These are phyloP conservation scores for Syzygium grande DNA, from an alignment of 345 rosid genomes.

Conservation along the genomic window DNA sequence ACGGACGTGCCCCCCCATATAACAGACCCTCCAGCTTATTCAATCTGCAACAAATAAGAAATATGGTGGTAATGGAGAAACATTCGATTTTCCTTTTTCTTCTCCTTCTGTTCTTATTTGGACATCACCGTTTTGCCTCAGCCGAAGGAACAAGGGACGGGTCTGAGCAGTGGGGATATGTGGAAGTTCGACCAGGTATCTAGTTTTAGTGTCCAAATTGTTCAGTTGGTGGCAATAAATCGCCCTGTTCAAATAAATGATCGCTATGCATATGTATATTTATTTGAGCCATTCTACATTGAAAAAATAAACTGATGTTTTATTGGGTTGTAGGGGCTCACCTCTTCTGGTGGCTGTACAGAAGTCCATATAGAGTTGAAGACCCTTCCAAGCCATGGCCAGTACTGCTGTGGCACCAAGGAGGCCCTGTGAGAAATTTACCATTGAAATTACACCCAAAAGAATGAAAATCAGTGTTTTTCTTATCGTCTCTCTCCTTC, in stretches of 20 bases:
- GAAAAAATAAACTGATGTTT: not conserved
- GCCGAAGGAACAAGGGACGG: constrained; percentile 17
- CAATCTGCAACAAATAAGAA: not conserved
- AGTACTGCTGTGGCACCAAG: constrained; percentile 35
- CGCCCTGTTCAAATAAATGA: not conserved
- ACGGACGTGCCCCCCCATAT: not conserved
- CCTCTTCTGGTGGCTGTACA: constrained; percentile 39
- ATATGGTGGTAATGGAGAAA: constrained; percentile 3
- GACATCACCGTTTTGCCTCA: not conserved
- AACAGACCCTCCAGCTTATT: not conserved
- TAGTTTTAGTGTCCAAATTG: not conserved
- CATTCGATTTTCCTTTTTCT: not conserved
- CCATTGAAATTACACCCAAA: not conserved
- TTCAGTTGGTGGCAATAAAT: not conserved
- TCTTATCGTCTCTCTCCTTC: not conserved
- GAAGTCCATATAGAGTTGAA: constrained; percentile 26
- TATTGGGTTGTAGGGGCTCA: constrained; percentile 22
- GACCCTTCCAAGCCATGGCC: constrained; percentile 42
- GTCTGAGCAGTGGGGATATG: constrained; percentile 33
- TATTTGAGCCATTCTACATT: not conserved
- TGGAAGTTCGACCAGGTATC: constrained; percentile 28
- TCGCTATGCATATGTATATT: not conserved
- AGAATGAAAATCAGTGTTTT: not conserved
- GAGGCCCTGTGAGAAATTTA: constrained; percentile 29
- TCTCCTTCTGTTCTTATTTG: not conserved